Evolutionary conservation across 2,329 filamentous ascomycete genomes (phyloP), one percentile per base, ranked within the genome.

Genomic region (Ascochyta clinopodiicola): DNA sequence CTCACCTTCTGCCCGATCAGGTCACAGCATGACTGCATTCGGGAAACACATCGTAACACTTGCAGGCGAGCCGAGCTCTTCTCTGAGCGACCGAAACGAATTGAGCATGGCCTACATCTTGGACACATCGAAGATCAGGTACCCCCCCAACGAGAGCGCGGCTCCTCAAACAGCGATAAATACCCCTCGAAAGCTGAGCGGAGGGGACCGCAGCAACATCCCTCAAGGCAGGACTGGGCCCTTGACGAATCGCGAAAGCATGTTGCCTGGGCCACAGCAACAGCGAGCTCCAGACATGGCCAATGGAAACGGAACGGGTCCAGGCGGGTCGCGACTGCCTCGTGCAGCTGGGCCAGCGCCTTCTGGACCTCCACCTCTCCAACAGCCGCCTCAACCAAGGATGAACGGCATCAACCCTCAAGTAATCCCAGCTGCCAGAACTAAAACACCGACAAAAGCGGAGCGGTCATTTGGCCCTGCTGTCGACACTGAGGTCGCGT

Each of bases 21-120:
- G 95, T 1, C 95, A 99, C 75, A 97, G 92, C 75, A 98, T 99
- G 95, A 98, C 95, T 2, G 88, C 92, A 2, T 91, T 94, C 60
- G 92, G 91, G 27, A 97, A 96, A 75, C 90, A 93, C 56, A 88
- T 99, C 60, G 88, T 98, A 43, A 91, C 98, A 36, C 82, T 98
- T 29, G 96, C 91, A 34, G 95, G 95, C 61, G 96, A 99, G 75
- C 95, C 95, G 13, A 98, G 93, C 74, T 93, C 92, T 15, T 89
- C 91, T 25, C 86, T 90, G 0, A 86, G 89, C 43, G 87, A 95
- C 67, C 86, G 91, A 29, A 88, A 88, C 58, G 95, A 99, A 72
- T 81, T 99, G 47, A 92, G 90, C 56, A 85, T 96, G 68, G 89
- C 92, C 32, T 99, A 98, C 75, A 85, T 97, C 61, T 81, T 99